Conservation (phyloP, 805 yeast species). For the Sugiyamaella smithiae region DNA sequence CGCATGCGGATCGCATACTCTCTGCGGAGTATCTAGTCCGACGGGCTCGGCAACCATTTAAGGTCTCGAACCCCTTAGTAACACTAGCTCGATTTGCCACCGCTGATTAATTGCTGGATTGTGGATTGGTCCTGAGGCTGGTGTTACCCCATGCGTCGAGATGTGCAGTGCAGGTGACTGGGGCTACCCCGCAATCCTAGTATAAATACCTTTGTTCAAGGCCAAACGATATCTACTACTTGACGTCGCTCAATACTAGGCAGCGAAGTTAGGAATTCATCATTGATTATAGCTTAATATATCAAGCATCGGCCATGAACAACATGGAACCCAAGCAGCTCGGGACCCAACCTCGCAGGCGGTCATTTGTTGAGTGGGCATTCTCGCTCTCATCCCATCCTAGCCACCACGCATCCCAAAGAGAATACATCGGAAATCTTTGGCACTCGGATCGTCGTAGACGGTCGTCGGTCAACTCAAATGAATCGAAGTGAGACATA, state of each 20-base stretch:
- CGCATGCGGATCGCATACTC: no score
- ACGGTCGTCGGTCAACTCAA: conserved; percentile 12
- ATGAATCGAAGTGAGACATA: conserved; percentile 5
- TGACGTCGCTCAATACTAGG: no score
- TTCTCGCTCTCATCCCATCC: conserved; percentile 7
- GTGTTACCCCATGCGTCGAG: not conserved
- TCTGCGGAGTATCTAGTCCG: no score
- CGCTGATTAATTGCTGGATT: conserved; percentile 3
- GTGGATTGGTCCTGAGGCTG: not conserved
- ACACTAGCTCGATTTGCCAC: no score
- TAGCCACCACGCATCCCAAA: conserved; percentile 13
- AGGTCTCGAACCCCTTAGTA: no score
- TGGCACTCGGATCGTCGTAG: conserved; percentile 11
- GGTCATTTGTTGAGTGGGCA: conserved; percentile 16
- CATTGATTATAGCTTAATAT: not conserved
- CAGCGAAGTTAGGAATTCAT: no score
- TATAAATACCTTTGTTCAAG: conserved; percentile 4
- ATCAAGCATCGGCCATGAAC: not conserved
- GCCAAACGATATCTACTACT: no score
- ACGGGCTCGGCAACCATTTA: no score
- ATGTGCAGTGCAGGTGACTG: not conserved
- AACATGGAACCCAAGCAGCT: conserved; percentile 6
- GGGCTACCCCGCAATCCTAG: conserved; percentile 1
- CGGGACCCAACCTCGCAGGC: conserved; percentile 1
- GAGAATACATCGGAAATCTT: conserved; percentile 16